Base-by-base conservation (phyloP, 2,329 filamentous ascomycete species). In the Bipolaris oryzae region DNA sequence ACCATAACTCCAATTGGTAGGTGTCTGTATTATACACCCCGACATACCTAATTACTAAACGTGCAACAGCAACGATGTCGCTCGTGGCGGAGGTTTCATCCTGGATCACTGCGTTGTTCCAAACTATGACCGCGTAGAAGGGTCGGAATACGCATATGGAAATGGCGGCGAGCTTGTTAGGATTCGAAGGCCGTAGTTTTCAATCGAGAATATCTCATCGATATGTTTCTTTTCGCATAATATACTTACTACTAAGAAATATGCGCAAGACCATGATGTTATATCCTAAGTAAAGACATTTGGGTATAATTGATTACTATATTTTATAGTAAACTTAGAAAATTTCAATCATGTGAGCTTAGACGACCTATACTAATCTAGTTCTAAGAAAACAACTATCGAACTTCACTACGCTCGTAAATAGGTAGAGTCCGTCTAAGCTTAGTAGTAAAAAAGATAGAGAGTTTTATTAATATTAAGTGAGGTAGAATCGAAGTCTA, bases 71-170 rank as follows among this genome's bases (percentile, higher is more conserved):
- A 59, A 59, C 43, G 56, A 59, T 34, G 52, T 59, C n/a, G 56
- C 56, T 18, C 56, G 56, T 46, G 56, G 55, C 35, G 56, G 43
- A 38, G 56, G 56, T n/a, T 55, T 49, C n/a, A 59, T 55, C 38
- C n/a, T 59, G 47, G 56, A 59, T 57, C 49, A 23, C 34, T 60
- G 57, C 54, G 50, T 55, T 60, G 46, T 46, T 51, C 16, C 50
- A 45, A 54, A 54, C 50, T 54, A 43, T 46, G 21, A 57, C 25
- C 28, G 44, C 46, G 54, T 60, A 33, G 10, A 60, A 55, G 57
- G 57, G 16, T 60, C 57, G 46, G 57, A 57, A 44, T 60, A 35
- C 37, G 57, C 57, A 50, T 54, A 60, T 48, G 57, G 57, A 54
- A 60, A 60, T 51, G 50, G 54, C 50, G 33, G 25, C 4, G 50